These are phyloP conservation scores for Pseudomicrostroma phylloplanum DNA, from an alignment of 1,284 basidiomycete species.

Conservation along the genomic window DNA sequence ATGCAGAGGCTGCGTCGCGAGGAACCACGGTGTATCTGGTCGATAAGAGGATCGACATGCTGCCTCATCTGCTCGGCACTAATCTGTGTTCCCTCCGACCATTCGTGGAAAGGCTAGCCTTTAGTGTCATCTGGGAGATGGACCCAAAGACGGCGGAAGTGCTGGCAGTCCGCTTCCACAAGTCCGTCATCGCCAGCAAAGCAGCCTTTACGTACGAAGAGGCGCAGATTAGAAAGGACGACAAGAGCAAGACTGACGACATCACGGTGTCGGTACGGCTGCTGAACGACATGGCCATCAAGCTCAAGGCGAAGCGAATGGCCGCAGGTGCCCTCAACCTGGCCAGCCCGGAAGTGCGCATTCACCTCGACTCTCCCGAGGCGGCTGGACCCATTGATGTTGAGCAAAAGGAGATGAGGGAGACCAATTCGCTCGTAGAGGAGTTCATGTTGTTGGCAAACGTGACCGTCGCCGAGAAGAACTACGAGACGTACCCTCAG, in stretches of 20 bases:
- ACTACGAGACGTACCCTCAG: slow-evolving; percentile 89
- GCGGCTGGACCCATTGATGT: slow-evolving; percentile 93
- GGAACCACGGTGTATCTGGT: slow-evolving; percentile 98
- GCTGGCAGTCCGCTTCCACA: slow-evolving; percentile 82
- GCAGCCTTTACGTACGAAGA: slow-evolving; percentile 96
- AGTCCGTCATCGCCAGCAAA: slow-evolving; percentile 94
- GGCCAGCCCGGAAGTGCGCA: slow-evolving; percentile 92
- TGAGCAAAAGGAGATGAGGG: slow-evolving; percentile 84
- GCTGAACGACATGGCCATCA: slow-evolving; percentile 78
- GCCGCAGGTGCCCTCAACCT: slow-evolving; percentile 90
- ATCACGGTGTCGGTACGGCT: slow-evolving; percentile 83
- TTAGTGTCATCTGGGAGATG: slow-evolving; percentile 90
- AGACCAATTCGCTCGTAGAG: slow-evolving; percentile 95
- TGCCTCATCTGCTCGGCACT: slow-evolving; percentile 86
- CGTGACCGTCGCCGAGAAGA: slow-evolving; percentile 83
- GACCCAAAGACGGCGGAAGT: slow-evolving; percentile 63
- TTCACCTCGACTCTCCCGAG: slow-evolving; percentile 74
- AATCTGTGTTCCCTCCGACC: slow-evolving; percentile 92
- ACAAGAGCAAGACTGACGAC: slow-evolving; percentile 69
- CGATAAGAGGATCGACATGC: slow-evolving; percentile 98
- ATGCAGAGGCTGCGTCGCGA: slow-evolving; percentile 84
- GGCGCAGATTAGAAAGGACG: slow-evolving; percentile 88
- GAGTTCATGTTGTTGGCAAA: slow-evolving; percentile 99
- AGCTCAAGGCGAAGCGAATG: slow-evolving; percentile 81
- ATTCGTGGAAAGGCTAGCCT: slow-evolving; percentile 87